These are phyloP conservation scores for Neurospora crassa DNA, from an alignment of 2,329 filamentous ascomycete genomes.

Conservation along the genomic window DNA sequence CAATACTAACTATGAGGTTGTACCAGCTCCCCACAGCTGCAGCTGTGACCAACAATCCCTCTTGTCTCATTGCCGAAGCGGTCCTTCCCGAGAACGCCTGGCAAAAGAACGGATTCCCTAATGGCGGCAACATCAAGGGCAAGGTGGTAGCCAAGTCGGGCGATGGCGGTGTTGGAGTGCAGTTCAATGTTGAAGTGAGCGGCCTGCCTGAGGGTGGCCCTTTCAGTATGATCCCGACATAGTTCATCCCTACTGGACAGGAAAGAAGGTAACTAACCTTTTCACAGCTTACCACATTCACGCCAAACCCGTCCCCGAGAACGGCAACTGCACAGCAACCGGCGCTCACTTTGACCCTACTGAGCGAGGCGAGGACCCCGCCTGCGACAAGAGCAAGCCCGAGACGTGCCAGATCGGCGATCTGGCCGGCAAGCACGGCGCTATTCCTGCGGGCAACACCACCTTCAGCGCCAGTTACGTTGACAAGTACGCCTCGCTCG, in stretches of 20 bases:
- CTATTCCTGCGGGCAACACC: conserved; percentile 35
- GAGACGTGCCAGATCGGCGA: conserved; percentile 68
- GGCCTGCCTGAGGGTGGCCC: conserved; percentile 25
- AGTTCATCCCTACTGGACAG: conserved; percentile 23
- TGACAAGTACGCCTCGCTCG: conserved; percentile 49
- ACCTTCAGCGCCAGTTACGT: conserved; percentile 40
- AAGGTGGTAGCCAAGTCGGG: conserved; percentile 20
- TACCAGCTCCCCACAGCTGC: neutral
- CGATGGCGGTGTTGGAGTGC: conserved; percentile 22
- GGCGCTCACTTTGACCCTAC: conserved; percentile 64
- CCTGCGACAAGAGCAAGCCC: conserved; percentile 48
- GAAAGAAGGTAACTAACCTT: conserved; percentile 9
- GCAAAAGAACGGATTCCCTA: conserved; percentile 36
- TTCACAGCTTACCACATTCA: conserved; percentile 63
- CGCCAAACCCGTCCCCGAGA: conserved; percentile 47
- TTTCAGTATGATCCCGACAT: conserved; percentile 35
- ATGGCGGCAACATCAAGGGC: conserved; percentile 41
- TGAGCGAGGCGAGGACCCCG: conserved; percentile 48
- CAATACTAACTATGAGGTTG: neutral
- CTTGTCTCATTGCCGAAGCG: conserved; percentile 43
- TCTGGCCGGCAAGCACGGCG: conserved; percentile 63
- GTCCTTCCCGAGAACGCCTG: conserved; percentile 43
- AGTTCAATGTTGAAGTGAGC: conserved; percentile 22
- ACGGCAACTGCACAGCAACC: conserved; percentile 64
- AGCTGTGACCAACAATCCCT: conserved; percentile 43